Evolutionary conservation across 768 basidiomycete species (phyloP).

Genomic region (Chalciporus chontae): DNA sequence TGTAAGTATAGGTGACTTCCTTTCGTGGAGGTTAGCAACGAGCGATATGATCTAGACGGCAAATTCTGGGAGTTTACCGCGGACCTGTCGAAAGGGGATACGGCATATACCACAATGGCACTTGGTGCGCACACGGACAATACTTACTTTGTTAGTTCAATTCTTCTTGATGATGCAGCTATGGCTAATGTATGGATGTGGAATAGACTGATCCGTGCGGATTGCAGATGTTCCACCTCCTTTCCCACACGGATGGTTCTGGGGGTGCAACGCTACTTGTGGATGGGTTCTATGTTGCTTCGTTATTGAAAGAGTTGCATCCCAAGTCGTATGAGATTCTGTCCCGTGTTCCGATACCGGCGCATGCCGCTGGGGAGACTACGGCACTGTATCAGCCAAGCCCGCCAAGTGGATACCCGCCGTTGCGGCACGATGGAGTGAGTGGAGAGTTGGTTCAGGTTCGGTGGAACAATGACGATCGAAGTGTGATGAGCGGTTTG

Average conservation of each 20-base stretch:
- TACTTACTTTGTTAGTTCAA: slow-evolving; percentile 44
- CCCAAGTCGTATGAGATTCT: slow-evolving; percentile 71
- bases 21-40: neutral
- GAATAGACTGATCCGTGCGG: slow-evolving; percentile 87
- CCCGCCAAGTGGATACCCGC: slow-evolving; percentile 62
- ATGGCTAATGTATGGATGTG: slow-evolving; percentile 11
- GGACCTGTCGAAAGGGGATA: slow-evolving; percentile 86
- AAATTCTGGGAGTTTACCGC: slow-evolving; percentile 98
- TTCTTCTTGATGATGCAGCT: neutral
- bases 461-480: slow-evolving; percentile 93
- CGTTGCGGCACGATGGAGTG: slow-evolving; percentile 60
- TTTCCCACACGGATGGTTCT: slow-evolving; percentile 74
- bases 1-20: slow-evolving; percentile 34
- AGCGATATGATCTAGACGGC: slow-evolving; percentile 66
- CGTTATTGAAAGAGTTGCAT: slow-evolving; percentile 66
- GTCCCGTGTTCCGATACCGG: slow-evolving; percentile 63
- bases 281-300: slow-evolving; percentile 92
- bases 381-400: slow-evolving; percentile 52
- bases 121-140: slow-evolving; percentile 83
- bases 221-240: slow-evolving; percentile 93
- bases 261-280: slow-evolving; percentile 92
- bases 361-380: slow-evolving; percentile 86
- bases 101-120: slow-evolving; percentile 87
- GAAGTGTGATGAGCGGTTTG: slow-evolving; percentile 72
- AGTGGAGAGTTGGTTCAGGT: slow-evolving; percentile 69